phyloP scores from a whole-genome alignment of 805 yeast species.

The Starmerella vaccinii region DNA sequence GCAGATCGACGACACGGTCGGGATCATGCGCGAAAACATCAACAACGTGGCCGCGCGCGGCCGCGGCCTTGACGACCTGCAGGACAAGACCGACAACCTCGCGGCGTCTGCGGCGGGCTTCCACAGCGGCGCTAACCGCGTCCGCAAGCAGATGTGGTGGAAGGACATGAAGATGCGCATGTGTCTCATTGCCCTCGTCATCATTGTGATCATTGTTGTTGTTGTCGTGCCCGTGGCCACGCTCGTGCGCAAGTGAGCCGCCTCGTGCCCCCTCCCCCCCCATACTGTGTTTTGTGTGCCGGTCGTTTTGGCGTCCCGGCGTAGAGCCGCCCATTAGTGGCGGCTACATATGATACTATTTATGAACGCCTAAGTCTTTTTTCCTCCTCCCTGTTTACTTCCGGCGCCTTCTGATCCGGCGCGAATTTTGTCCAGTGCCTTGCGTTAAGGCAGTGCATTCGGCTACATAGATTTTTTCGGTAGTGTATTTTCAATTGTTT shows the following conservation, averaged over 20 bases:
- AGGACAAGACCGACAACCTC: conserved; percentile 84
- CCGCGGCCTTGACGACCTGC: conserved; percentile 82
- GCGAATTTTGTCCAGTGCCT: no score
- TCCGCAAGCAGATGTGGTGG: conserved; percentile 98
- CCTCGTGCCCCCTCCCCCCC: not conserved
- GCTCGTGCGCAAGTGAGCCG: conserved; percentile 42
- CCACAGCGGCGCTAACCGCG: conserved; percentile 93
- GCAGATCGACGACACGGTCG: conserved; percentile 93
- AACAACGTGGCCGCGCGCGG: conserved; percentile 93
- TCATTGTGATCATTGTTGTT: conserved; percentile 72
- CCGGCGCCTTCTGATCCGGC: no score
- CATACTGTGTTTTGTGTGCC: not conserved
- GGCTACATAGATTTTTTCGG: no score
- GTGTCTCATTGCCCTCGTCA: conserved; percentile 68
- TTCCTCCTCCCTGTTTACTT: not conserved
- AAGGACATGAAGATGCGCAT: conserved; percentile 93
- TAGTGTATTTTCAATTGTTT: no score
- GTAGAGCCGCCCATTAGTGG: not conserved
- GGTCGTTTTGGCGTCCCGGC: not conserved
- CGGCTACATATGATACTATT: not conserved
- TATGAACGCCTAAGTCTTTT: not conserved
- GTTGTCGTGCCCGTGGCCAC: conserved; percentile 88
- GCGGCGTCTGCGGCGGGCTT: conserved; percentile 90
- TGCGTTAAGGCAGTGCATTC: no score
- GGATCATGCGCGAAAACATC: conserved; percentile 94